Percentiles rank a stretch among this genome's conserved stretches.
phyloP scores from a whole-genome alignment of 2,329 filamentous ascomycete species.

The Fusarium staphyleae region DNA sequence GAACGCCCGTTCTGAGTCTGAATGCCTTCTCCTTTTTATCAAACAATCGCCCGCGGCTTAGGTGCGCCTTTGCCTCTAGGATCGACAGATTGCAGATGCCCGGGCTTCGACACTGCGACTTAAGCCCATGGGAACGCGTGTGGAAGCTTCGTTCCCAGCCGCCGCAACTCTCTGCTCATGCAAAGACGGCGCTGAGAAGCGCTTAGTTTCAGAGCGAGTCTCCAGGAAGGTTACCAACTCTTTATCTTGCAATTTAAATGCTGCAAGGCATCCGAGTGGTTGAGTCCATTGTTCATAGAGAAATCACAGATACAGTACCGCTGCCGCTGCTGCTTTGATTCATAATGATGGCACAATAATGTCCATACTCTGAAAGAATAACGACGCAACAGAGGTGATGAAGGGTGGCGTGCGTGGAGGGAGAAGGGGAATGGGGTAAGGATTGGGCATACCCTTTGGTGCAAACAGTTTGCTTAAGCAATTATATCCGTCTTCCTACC shows the following conservation, averaged over 20 bases:
- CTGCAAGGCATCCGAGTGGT: slow-evolving; percentile 36
- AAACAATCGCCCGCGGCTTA: slow-evolving; percentile 36
- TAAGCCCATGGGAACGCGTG: not conserved
- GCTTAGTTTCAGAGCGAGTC: slow-evolving; percentile 35
- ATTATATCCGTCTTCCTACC: slow-evolving; percentile 41
- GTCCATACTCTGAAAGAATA: slow-evolving; percentile 7
- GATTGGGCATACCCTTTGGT: slow-evolving; percentile 47
- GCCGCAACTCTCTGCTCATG: slow-evolving; percentile 29
- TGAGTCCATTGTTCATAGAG: slow-evolving; percentile 41
- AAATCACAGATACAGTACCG: slow-evolving; percentile 45
- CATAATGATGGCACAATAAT: slow-evolving; percentile 31
- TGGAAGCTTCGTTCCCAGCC: slow-evolving; percentile 20
- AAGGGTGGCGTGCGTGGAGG: slow-evolving; percentile 23
- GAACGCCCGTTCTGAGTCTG: slow-evolving; percentile 27
- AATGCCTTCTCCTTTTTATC: slow-evolving; percentile 37
- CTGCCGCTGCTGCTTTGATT: slow-evolving; percentile 40
- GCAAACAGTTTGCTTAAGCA: slow-evolving; percentile 31
- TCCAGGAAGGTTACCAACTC: slow-evolving; percentile 37
- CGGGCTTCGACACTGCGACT: slow-evolving; percentile 30
- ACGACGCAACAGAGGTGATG: slow-evolving; percentile 37
- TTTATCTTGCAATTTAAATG: slow-evolving; percentile 42
- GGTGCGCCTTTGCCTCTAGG: slow-evolving; percentile 32
- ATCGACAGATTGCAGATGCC: slow-evolving; percentile 35
- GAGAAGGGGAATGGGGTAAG: slow-evolving; percentile 35
- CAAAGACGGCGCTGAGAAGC: slow-evolving; percentile 34